Percentiles rank a stretch among this genome's conserved stretches.
phyloP scores from a whole-genome alignment of 805 yeast genomes.

The Ogataea thermomethanolica region DNA sequence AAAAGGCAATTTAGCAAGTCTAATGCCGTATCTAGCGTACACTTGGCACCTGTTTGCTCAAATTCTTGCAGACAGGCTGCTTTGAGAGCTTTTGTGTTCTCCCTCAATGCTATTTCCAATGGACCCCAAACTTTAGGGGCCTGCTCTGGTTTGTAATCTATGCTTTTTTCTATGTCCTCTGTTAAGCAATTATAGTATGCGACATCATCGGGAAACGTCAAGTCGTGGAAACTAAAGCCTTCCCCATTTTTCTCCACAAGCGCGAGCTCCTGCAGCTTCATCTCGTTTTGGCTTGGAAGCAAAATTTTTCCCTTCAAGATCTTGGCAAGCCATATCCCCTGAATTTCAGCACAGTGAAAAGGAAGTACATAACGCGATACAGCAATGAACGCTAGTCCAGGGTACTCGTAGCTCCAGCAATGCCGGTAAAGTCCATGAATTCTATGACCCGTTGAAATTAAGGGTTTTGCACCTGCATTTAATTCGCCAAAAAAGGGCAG shows the following conservation, averaged over 20 bases:
- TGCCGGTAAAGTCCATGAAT: conserved; percentile 58
- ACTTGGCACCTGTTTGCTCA: neutral
- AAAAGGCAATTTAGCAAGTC: neutral
- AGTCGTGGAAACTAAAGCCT: conserved; percentile 44
- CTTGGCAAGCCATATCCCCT: conserved; percentile 62
- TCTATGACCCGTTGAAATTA: conserved; percentile 45
- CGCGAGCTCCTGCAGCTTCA: conserved; percentile 40
- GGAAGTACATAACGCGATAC: conserved; percentile 61
- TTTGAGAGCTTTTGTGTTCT: conserved; percentile 41
- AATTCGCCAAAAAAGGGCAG: conserved; percentile 50
- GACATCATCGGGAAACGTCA: conserved; percentile 55
- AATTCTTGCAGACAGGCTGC: conserved; percentile 37
- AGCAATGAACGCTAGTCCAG: conserved; percentile 61
- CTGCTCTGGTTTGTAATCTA: conserved; percentile 39
- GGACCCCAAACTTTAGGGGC: conserved; percentile 52
- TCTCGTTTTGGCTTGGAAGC: conserved; percentile 47
- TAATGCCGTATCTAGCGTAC: neutral
- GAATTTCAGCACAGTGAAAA: conserved; percentile 57
- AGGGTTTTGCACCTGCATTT: conserved; percentile 26
- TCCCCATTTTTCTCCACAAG: conserved; percentile 41
- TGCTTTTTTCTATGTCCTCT: conserved; percentile 24
- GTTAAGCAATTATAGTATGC: conserved; percentile 44
- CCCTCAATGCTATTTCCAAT: conserved; percentile 41
- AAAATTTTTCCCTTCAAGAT: conserved; percentile 53
- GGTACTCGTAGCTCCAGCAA: conserved; percentile 53